These are phyloP conservation scores for Fusarium sp. DNA, from an alignment of 2,329 filamentous ascomycete species.

Conservation along the genomic window DNA sequence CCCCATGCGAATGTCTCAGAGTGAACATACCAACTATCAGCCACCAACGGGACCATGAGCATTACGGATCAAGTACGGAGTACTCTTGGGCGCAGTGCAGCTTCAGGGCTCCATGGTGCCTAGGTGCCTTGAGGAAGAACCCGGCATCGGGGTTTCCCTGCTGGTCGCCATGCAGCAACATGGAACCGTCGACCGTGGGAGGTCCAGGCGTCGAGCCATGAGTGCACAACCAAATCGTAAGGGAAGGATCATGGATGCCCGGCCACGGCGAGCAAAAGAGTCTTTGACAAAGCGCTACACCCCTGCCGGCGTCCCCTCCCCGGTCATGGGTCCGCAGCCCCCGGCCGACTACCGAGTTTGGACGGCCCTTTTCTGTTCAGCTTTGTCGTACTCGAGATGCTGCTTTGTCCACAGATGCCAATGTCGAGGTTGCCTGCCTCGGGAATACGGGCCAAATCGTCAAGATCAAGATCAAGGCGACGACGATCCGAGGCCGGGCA, in stretches of 20 bases:
- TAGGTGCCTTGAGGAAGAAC: constrained; percentile 8
- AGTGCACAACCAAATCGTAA: constrained; percentile 28
- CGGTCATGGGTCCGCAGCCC: constrained; percentile 17
- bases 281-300: constrained; percentile 29
- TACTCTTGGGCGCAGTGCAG: constrained; percentile 1
- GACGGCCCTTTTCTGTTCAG: background rate
- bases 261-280: constrained; percentile 25
- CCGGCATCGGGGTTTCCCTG: constrained; percentile 3
- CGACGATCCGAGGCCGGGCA: constrained; percentile 2
- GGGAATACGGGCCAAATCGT: background rate
- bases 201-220: constrained; percentile 31
- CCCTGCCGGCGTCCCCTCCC: constrained; percentile 25
- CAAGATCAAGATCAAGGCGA: background rate
- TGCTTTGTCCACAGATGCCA: background rate
- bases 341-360: background rate
- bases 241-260: constrained; percentile 34
- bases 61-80: constrained; percentile 29
- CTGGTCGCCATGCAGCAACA: constrained; percentile 23
- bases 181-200: constrained; percentile 17
- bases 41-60: constrained; percentile 35
- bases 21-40: constrained; percentile 20
- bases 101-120: constrained; percentile 18
- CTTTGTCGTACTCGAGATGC: background rate
- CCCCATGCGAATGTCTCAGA: constrained; percentile 32
- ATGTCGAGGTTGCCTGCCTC: background rate